Percentiles rank a stretch among this genome's conserved stretches.
phyloP scores from a whole-genome alignment of 768 basidiomycete genomes.

The Rhizopogon vesiculosus region DNA sequence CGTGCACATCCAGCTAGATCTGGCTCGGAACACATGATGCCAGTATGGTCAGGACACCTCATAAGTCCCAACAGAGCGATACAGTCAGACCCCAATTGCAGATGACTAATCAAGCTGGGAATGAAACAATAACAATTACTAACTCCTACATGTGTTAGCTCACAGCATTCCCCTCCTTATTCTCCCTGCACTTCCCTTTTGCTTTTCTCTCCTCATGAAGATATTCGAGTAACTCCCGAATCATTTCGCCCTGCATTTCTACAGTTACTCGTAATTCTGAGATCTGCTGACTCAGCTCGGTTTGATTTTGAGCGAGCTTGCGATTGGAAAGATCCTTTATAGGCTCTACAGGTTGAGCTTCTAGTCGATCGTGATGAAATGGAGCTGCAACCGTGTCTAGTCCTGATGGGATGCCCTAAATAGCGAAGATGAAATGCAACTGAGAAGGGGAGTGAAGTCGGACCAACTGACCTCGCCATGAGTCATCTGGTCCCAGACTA shows the following conservation, averaged over 20 bases:
- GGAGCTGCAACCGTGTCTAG: constrained; percentile 14
- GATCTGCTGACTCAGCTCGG: constrained; percentile 63
- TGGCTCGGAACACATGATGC: background rate
- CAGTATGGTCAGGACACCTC: background rate
- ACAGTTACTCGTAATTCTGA: constrained; percentile 48
- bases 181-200: constrained; percentile 13
- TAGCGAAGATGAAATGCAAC: constrained; percentile 3
- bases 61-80: background rate
- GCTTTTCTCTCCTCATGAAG: constrained; percentile 10
- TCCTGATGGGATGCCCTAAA: constrained; percentile 5
- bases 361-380: constrained; percentile 9
- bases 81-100: background rate
- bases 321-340: constrained; percentile 48
- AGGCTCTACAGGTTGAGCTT: constrained; percentile 9
- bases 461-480: constrained; percentile 34
- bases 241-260: constrained; percentile 54
- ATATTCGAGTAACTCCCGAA: constrained; percentile 24
- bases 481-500: constrained; percentile 85
- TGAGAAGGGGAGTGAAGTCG: background rate
- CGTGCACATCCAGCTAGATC: background rate
- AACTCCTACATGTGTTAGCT: constrained; percentile 6
- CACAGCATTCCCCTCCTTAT: constrained; percentile 6
- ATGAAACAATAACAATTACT: background rate
- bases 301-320: constrained; percentile 63
- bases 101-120: background rate